These are phyloP conservation scores for Pichia exigua DNA, from an alignment of 805 yeast genomes.

Conservation along the genomic window DNA sequence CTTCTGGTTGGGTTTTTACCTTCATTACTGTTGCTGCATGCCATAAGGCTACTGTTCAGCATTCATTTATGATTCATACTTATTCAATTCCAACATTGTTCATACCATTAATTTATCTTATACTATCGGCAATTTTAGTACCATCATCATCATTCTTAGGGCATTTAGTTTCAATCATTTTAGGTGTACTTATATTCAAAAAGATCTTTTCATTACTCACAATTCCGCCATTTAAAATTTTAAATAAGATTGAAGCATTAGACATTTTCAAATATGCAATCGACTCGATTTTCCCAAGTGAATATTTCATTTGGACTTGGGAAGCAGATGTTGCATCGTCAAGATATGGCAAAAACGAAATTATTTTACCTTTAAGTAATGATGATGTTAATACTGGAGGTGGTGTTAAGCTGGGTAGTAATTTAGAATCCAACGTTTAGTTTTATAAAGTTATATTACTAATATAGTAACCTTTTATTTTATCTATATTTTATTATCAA, in stretches of 20 bases:
- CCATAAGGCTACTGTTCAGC: slow-evolving; percentile 15
- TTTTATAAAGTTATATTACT: background rate
- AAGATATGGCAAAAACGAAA: background rate
- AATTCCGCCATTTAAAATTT: slow-evolving; percentile 57
- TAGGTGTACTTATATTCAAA: slow-evolving; percentile 57
- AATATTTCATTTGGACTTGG: slow-evolving; percentile 8
- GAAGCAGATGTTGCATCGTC: slow-evolving; percentile 1
- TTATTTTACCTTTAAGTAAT: background rate
- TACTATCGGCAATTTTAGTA: slow-evolving; percentile 41
- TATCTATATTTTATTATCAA: background rate
- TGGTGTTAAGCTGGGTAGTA: background rate
- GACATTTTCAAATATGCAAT: slow-evolving; percentile 2
- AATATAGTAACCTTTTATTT: background rate
- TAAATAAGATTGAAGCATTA: slow-evolving; percentile 52
- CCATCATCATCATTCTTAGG: slow-evolving; percentile 71
- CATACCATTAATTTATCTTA: slow-evolving; percentile 47
- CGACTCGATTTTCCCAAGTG: slow-evolving; percentile 3
- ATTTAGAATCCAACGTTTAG: background rate
- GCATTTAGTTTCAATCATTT: slow-evolving; percentile 56
- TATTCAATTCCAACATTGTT: slow-evolving; percentile 49
- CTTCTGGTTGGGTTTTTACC: slow-evolving; percentile 69
- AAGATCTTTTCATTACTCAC: slow-evolving; percentile 51
- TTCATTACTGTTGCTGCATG: slow-evolving; percentile 47
- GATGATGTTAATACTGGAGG: background rate
- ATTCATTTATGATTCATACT: slow-evolving; percentile 23